Evolutionary conservation across 2,329 filamentous ascomycete genomes (phyloP).

Genomic region (Trichoderma citrinoviride): DNA sequence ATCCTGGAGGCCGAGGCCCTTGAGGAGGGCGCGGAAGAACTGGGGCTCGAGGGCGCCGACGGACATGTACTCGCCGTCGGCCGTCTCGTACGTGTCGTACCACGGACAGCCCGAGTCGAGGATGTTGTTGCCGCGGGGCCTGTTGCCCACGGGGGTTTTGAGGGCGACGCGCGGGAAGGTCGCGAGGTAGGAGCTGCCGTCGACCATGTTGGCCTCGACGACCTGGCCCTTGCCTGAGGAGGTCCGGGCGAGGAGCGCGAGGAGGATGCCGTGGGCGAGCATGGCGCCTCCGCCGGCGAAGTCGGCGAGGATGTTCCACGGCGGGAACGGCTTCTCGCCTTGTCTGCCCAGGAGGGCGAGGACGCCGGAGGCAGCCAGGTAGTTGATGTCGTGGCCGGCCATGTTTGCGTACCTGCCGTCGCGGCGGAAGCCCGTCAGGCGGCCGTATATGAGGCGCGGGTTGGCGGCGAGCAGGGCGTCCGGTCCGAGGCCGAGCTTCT

Average conservation of each 20-base stretch:
- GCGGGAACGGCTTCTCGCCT: conserved; percentile 70
- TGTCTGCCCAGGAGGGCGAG: conserved; percentile 71
- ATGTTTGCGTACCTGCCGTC: conserved; percentile 82
- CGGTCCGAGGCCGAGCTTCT: conserved; percentile 77
- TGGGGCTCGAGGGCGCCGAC: conserved; percentile 89
- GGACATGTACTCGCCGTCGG: conserved; percentile 74
- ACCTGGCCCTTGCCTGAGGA: conserved; percentile 73
- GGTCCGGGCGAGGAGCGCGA: conserved; percentile 69
- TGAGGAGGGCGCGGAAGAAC: conserved; percentile 70
- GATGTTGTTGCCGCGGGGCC: conserved; percentile 68
- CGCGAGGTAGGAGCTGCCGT: conserved; percentile 76
- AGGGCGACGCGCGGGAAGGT: conserved; percentile 70
- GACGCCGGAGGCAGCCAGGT: conserved; percentile 82
- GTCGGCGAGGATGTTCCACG: conserved; percentile 81
- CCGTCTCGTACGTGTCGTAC: conserved; percentile 86
- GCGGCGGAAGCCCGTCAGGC: conserved; percentile 86
- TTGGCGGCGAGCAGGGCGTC: conserved; percentile 65
- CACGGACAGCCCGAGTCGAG: conserved; percentile 84
- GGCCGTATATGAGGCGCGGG: conserved; percentile 72
- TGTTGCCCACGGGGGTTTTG: conserved; percentile 61
- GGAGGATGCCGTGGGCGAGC: conserved; percentile 76
- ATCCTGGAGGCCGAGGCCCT: conserved; percentile 59
- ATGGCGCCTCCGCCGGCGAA: conserved; percentile 86
- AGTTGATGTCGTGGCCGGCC: conserved; percentile 97
- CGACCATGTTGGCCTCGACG: conserved; percentile 96